Base-by-base conservation (phyloP, 441 rosid genomes). In the Pelargonium australe region DNA sequence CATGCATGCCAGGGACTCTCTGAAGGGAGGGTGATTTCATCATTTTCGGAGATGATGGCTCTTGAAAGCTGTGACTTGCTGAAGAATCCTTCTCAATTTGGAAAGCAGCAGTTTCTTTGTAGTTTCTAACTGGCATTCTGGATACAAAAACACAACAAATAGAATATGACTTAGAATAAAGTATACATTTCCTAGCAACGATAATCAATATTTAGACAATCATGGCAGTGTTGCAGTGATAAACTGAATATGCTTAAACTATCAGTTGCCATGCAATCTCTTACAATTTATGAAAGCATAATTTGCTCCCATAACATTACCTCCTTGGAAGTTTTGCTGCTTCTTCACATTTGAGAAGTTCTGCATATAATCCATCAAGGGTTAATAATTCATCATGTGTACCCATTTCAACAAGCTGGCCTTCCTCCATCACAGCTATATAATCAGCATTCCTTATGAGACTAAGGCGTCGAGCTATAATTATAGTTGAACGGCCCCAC, bases 361-460 rank as follows among this genome's bases (percentile, higher is more conserved):
- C 99, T 5, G 92, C 93, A 75, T 95, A 95, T 70, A 95, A 82
- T 64, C 96, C 95, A 82, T 87, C 93, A 69, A 82, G 84, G 78
- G 78, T 79, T 72, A 87, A 77, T 63, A 95, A 70, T 79, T 95
- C 99, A 73, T 95, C 99, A 77, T 95, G 99, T 57, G 97, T 95
- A 63, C 99, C 99, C 92, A 95, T 92, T 81, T 95, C 99, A 81
- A 95, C 90, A 75, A 95, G 99, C 82, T 85, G 98, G 14, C 99
- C 99, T 78, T 95, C 99, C 82, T 95, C 99, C 99, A 95, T 92
- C 73, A 92, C 98, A 60, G 99, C 97, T 71, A 95, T 95, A 74
- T 95, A 95, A 85, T 95, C 97, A 83, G 93, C 96, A 85, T 92
- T 90, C 80, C 81, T 92, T 72, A 95, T 92, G 72, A 95, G 95